Base-by-base conservation (phyloP, 805 yeast species). In the Citeromyces matritensis region DNA sequence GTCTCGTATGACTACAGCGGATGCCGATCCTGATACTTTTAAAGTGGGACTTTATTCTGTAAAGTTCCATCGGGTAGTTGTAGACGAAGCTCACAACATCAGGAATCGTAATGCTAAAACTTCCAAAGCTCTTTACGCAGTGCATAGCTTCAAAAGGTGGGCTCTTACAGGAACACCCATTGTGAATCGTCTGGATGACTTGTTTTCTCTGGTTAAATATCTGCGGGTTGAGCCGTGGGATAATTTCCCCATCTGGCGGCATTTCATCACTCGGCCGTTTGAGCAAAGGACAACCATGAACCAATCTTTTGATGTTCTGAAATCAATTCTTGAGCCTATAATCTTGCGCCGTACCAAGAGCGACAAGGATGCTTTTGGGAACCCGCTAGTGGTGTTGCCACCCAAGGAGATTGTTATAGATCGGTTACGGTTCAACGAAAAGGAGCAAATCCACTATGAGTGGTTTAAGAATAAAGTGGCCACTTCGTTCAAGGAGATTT, bases 51-150 rank as follows among this genome's bases (percentile, higher is more conserved):
- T 88, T 4, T 85, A 65, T 47, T 70, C 84, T 1, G 71, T 82
- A 3, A 66, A 72, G 29, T 88, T 77, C 47, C 74, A 78, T 42
- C 61, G 97, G 30, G 56, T 86, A 3, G 76, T 82, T 1, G 47
- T 88, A 7, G 96, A 86, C 52, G 97, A 86, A 51, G 96, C 91
- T 7, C 97, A 88, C 47, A 80, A 67, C 15, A 86, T 86, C 36
- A 63, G 94, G 44, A 86, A 85, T 48, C 61, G 86, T 43, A 57
- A 66, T 29, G 74, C 94, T 2, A 76, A 76, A 36, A 77, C 94
- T 0, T 73, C 95, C 0, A 76, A 73, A 39, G 79, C 96, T 0
- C 65, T 85, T 6, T 71, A 69, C 50, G 78, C 69, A 14, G 45
- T 86, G n/a, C 44, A 54, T 7, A 72, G 82, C 42, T 57, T 62